Evolutionary conservation across 345 rosid genomes (phyloP), one percentile per base, ranked within the genome.

Genomic region (Arabis hirsuta): DNA sequence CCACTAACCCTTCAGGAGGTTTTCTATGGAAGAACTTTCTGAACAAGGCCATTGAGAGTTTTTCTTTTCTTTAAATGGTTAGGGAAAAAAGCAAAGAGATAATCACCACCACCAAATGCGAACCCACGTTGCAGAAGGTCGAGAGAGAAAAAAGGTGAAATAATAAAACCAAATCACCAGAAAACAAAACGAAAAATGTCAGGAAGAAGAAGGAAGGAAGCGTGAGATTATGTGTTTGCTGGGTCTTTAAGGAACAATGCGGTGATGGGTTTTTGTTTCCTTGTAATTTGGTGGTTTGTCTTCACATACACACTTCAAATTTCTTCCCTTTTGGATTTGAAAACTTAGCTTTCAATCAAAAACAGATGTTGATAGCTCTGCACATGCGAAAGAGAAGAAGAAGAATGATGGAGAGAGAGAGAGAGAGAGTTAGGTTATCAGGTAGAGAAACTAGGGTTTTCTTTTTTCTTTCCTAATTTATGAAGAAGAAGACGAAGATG

Each of bases 301-400:
- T 83, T 84, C 63, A 66, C 64, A 76, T 69, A 65, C 74, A 88
- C 86, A 85, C 87, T 81, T 81, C 31, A 43, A 51, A 64, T 67
- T 53, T 72, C 59, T 62, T 60, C 79, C 22, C 45, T 71, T 64
- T 50, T 12, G 71, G 66, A 53, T 63, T 67, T 62, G 63, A 39
- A 83, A 60, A 83, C 87, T 84, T 87, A 78, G 92, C 89, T 86
- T 86, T 87, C 96, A 89, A 89, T 87, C 90, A 83, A 88, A 88
- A 72, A 76, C 78, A 69, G 69, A 77, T 55, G 71, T 47, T 70
- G 81, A 78, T 60, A 68, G 81, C 71, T 54, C 58, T 69, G 76
- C 70, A 76, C 79, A 59, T 71, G 79, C 63, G 67, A 76, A 22
- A 22, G 24, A 48, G 67, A 42, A 36, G 50, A 71, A 58, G 29